Percentiles rank a stretch among this genome's conserved stretches.
These are phyloP conservation scores for Populus hybrid DNA, from an alignment of 441 rosid genomes.

Conservation along the genomic window DNA sequence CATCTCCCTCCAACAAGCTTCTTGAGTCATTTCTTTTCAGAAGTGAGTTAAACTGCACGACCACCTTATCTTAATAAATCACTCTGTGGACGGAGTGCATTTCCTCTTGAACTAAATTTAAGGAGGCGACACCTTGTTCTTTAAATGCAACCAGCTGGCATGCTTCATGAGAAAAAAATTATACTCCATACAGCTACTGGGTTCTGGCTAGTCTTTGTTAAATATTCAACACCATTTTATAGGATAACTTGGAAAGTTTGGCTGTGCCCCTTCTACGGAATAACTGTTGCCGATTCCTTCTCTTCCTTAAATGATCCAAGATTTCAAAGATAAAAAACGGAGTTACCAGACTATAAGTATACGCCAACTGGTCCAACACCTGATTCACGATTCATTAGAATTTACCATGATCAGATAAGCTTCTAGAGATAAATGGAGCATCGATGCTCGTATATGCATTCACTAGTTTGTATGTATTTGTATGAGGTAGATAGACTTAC, in stretches of 20 bases:
- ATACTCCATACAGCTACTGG: background rate
- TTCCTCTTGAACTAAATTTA: background rate
- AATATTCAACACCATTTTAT: background rate
- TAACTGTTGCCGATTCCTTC: background rate
- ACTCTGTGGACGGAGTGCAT: background rate
- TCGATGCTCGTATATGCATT: background rate
- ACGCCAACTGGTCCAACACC: slow-evolving; percentile 2
- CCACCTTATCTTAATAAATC: slow-evolving; percentile 3
- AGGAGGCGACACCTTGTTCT: slow-evolving; percentile 7
- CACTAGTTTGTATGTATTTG: slow-evolving; percentile 14
- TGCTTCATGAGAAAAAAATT: background rate
- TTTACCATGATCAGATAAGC: background rate
- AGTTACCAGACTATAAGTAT: background rate
- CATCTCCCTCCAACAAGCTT: background rate
- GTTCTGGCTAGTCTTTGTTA: slow-evolving; percentile 2
- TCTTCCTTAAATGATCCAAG: too few species aligned
- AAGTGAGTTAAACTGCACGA: background rate
- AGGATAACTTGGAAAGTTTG: background rate
- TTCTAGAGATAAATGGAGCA: background rate
- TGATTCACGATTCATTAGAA: background rate
- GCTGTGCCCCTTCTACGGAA: background rate
- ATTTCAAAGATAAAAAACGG: background rate
- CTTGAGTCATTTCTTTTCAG: background rate
- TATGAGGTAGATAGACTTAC: background rate
- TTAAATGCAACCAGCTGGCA: background rate